Evolutionary conservation across 2,329 filamentous ascomycete genomes (phyloP), one percentile per base, ranked within the genome.

Genomic region (Sodiomyces alkalinus): DNA sequence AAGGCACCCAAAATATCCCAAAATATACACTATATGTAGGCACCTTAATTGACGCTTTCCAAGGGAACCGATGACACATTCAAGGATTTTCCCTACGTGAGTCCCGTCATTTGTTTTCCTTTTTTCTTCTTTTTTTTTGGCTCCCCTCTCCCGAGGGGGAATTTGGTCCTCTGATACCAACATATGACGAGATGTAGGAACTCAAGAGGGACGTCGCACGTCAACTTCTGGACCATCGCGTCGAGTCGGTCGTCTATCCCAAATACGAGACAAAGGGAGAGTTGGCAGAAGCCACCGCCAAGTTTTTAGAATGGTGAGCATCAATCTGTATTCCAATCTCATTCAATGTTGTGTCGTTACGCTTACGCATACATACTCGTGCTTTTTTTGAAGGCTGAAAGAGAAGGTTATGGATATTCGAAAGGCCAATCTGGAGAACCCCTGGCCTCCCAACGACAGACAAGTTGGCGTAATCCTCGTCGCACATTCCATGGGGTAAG

Each of bases 391-490:
- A 24, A 81, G 77, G 79, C 64, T 92, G 26, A 78, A 81, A 43
- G 74, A 85, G 45, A 73, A 74, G 38, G 80, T 92, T 20, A 83
- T 87, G 47, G 78, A 86, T 26, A 58, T 87, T 11, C 52, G 63
- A 35, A 83, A 92, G 47, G 68, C 73, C 33, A 68, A 68, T 18
- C 71, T 75, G 35, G 62, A 66, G 15, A 81, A 73, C 1, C 74
- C 80, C 7, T 83, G 78, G 44, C 82, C 83, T 1, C 82, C 80
- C 1, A 65, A 80, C 25, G 79, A 92, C 40, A 74, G 79, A n/a
- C 74, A 75, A 1, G 80, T 92, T 7, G 76, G 76, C 33, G 78
- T 83, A 3, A 61, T 92, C 21, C 61, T 92, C 2, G 62, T 90
- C 16, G 83, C 83, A 2, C 85, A 93, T 49, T 86, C 79, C 3